Percentiles rank a stretch among this genome's conserved stretches.
Evolutionary conservation across 306 rosid species (phyloP).

Genomic region (Vachellia pachyceras): DNA sequence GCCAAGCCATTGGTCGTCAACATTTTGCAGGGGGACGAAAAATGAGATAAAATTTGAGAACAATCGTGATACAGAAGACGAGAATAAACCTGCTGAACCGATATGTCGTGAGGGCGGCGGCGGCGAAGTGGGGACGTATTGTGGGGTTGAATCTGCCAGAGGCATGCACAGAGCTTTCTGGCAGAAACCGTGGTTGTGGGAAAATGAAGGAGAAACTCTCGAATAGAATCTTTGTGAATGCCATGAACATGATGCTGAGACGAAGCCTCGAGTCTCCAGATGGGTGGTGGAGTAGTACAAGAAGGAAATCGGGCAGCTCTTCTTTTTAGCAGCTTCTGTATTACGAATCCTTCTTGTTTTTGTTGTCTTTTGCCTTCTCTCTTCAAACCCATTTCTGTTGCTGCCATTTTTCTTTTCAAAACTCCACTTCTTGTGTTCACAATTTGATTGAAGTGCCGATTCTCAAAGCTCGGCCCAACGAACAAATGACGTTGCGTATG

Average conservation of each 20-base stretch:
- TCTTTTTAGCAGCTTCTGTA: conserved; percentile 48
- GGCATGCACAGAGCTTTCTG: conserved; percentile 71
- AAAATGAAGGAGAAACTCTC: conserved; percentile 64
- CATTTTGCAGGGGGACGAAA: neutral
- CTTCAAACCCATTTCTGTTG: conserved; percentile 28
- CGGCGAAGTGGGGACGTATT: conserved; percentile 36
- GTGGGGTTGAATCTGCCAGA: conserved; percentile 72
- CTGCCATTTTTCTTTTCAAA: conserved; percentile 36
- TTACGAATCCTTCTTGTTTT: conserved; percentile 34
- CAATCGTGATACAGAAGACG: neutral
- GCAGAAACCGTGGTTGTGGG: conserved; percentile 57
- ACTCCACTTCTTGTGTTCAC: conserved; percentile 18
- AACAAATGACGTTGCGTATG: conserved; percentile 27
- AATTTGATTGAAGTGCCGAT: neutral
- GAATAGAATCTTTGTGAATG: conserved; percentile 17
- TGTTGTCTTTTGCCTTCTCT: conserved; percentile 44
- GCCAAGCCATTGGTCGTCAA: neutral
- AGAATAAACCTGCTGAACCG: conserved; percentile 45
- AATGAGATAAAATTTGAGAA: neutral
- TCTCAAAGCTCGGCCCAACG: conserved; percentile 18
- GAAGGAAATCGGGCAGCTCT: neutral
- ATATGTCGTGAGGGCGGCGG: conserved; percentile 31
- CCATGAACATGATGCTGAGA: conserved; percentile 18
- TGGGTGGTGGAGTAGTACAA: conserved; percentile 65
- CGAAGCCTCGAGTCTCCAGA: conserved; percentile 69